These are phyloP conservation scores for Fomitopsis palustris DNA, from an alignment of 1,284 basidiomycete genomes.

Conservation along the genomic window DNA sequence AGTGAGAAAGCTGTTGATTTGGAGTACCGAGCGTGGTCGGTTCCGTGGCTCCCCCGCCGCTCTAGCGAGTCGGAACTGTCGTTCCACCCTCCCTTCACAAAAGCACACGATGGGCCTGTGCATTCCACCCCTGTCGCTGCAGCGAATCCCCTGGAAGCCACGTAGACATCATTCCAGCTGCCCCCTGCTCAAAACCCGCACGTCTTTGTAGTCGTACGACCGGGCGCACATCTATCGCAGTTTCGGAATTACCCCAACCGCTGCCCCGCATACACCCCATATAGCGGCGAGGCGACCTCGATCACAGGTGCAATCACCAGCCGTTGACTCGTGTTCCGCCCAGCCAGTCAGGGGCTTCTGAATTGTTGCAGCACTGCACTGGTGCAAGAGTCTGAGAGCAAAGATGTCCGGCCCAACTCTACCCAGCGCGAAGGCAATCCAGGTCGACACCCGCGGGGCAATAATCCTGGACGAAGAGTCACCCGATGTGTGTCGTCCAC, in stretches of 20 bases:
- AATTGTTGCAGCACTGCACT: not conserved
- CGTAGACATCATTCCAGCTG: not conserved
- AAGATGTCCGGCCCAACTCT: conserved; percentile 45
- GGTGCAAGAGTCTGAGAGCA: not conserved
- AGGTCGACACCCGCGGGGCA: conserved; percentile 85
- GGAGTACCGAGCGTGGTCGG: not conserved
- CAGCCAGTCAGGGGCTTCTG: not conserved
- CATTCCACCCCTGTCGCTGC: not conserved
- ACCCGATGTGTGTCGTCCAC: conserved; percentile 65
- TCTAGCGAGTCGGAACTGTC: not conserved
- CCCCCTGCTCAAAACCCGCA: not conserved
- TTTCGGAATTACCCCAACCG: not conserved
- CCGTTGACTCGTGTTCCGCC: conserved; percentile 1
- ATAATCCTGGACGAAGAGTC: conserved; percentile 90
- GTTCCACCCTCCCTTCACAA: conserved; percentile 7
- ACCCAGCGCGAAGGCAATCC: conserved; percentile 73
- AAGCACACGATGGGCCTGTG: conserved; percentile 6
- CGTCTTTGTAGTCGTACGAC: conserved; percentile 1
- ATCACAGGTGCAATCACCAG: not conserved
- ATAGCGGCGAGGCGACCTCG: not conserved
- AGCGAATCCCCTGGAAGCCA: not conserved
- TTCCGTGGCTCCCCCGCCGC: not conserved
- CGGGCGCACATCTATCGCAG: conserved; percentile 1
- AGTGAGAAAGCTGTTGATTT: conserved; percentile 5
- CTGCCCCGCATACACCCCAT: not conserved